A percentile compares a stretch with the other conserved stretches of the same genome.
Evolutionary conservation across 345 rosid species (phyloP).

Genomic region (Aegle marmelos): DNA sequence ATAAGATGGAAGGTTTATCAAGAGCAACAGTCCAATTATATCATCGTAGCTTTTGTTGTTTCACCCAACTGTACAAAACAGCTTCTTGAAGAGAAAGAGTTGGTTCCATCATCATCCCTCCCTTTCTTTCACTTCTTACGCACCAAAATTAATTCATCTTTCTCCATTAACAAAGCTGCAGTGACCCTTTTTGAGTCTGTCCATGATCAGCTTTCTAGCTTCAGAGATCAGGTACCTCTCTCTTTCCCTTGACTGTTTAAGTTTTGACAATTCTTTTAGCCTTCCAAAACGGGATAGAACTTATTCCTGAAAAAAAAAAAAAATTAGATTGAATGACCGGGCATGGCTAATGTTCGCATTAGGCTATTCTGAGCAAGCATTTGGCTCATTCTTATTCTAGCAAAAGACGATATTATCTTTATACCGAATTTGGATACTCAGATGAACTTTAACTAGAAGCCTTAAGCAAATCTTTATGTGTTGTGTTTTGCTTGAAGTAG

Average conservation of each 20-base stretch:
- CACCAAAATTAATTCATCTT: constrained; percentile 29
- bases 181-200: constrained; percentile 32
- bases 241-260: background rate
- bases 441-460: background rate
- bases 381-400: background rate
- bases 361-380: background rate
- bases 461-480: background rate
- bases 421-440: background rate
- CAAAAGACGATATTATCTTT: background rate
- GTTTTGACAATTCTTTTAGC: background rate
- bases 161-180: constrained; percentile 40
- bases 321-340: background rate
- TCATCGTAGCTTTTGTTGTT: constrained; percentile 39
- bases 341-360: background rate
- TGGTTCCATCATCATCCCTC: constrained; percentile 29
- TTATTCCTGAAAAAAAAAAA: background rate
- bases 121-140: constrained; percentile 40
- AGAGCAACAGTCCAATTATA: constrained; percentile 5
- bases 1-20: constrained; percentile 15
- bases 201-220: constrained; percentile 23
- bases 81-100: constrained; percentile 14
- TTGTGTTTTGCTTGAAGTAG: background rate
- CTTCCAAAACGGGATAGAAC: background rate
- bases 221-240: constrained; percentile 38
- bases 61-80: constrained; percentile 18